These are phyloP conservation scores for Globisporangium middletonii DNA, from an alignment of 352 stramenopile species.

Conservation along the genomic window DNA sequence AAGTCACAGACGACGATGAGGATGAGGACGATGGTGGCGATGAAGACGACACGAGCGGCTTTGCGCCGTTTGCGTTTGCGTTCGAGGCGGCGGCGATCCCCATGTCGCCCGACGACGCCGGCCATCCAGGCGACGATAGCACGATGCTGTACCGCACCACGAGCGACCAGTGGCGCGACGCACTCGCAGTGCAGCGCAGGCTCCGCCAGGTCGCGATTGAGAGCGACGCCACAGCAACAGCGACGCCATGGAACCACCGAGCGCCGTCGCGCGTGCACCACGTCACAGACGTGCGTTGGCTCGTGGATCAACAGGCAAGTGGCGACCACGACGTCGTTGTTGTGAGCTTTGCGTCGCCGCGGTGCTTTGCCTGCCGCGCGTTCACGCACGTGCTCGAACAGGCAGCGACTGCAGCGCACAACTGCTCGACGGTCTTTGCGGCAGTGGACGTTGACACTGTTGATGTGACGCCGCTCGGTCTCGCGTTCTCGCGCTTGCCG, in stretches of 20 bases:
- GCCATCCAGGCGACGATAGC: background rate
- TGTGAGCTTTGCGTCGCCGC: slow-evolving; percentile 16
- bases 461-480: slow-evolving; percentile 4
- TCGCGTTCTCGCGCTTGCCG: slow-evolving; percentile 6
- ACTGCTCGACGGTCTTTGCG: slow-evolving; percentile 7
- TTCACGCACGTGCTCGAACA: slow-evolving; percentile 15
- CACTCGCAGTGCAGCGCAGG: background rate
- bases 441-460: slow-evolving; percentile 17
- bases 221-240: no score
- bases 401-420: background rate
- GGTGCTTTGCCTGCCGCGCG: slow-evolving; percentile 13
- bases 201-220: background rate
- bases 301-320: background rate
- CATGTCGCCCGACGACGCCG: background rate
- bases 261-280: background rate
- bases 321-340: slow-evolving; percentile 11
- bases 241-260: slow-evolving; percentile 9
- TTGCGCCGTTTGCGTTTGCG: background rate
- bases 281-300: background rate
- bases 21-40: background rate
- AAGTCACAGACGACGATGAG: background rate
- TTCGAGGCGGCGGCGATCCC: background rate
- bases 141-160: background rate
- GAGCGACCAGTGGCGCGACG: background rate
- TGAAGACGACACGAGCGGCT: background rate